Evolutionary conservation across 495 filamentous ascomycete species (phyloP).

Genomic region (Daldinia childiae): DNA sequence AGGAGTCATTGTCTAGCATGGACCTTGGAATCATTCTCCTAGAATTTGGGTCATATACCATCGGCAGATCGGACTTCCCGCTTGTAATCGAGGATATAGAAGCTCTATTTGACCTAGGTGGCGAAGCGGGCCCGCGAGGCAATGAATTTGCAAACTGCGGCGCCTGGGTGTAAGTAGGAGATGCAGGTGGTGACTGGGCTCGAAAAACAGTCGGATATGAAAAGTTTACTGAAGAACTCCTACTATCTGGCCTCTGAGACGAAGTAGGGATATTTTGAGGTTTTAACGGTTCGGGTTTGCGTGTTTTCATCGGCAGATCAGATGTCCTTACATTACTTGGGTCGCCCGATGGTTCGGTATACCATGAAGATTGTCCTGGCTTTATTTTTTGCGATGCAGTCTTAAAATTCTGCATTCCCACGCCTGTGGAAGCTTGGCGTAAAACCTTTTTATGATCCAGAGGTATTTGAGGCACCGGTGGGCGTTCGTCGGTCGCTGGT

Average conservation of each 20-base stretch:
- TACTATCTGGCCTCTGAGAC: slow-evolving; percentile 61
- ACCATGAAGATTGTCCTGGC: slow-evolving; percentile 52
- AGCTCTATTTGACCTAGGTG: slow-evolving; percentile 34
- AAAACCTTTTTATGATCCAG: slow-evolving; percentile 36
- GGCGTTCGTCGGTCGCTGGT: slow-evolving; percentile 57
- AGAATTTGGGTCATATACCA: slow-evolving; percentile 68
- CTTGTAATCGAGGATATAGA: slow-evolving; percentile 36
- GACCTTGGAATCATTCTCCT: slow-evolving; percentile 60
- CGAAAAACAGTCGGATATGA: slow-evolving; percentile 71
- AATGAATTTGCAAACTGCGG: slow-evolving; percentile 38
- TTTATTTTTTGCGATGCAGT: slow-evolving; percentile 57
- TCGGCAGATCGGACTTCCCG: slow-evolving; percentile 45
- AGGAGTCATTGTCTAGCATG: slow-evolving; percentile 50
- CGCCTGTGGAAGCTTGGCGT: slow-evolving; percentile 41
- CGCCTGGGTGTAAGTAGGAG: slow-evolving; percentile 50
- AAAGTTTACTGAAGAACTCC: slow-evolving; percentile 79
- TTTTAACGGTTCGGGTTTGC: slow-evolving; percentile 40
- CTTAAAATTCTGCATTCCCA: slow-evolving; percentile 50
- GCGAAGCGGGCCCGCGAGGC: slow-evolving; percentile 22
- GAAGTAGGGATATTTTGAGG: slow-evolving; percentile 4
- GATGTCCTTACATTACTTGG: slow-evolving; percentile 52
- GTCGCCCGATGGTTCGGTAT: slow-evolving; percentile 55
- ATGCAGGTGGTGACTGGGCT: slow-evolving; percentile 54
- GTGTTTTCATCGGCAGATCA: slow-evolving; percentile 54
- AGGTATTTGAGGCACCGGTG: slow-evolving; percentile 80